Evolutionary conservation across 176 grass and related monocot species (phyloP).

Genomic region (Cocos nucifera): DNA sequence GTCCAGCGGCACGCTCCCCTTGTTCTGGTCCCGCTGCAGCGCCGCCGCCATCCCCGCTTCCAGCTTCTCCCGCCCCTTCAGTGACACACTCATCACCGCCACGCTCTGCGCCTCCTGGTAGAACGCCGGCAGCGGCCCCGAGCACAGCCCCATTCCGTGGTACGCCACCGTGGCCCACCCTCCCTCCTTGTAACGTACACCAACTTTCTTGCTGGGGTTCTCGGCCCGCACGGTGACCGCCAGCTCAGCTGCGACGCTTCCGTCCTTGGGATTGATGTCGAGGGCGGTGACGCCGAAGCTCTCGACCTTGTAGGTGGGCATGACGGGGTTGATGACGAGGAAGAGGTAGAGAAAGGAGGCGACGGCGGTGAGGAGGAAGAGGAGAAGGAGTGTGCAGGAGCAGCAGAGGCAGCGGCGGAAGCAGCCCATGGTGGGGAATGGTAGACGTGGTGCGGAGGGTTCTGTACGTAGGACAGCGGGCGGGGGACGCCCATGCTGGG

Average conservation of each 20-base stretch:
- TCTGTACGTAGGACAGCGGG: too few relatives aligned
- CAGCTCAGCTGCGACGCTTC: not conserved
- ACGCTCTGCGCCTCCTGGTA: constrained; percentile 7
- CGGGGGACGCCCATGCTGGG: too few relatives aligned
- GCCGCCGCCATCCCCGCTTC: not conserved
- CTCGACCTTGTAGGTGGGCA: constrained; percentile 16
- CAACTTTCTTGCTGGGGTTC: constrained; percentile 25
- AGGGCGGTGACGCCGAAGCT: constrained; percentile 3
- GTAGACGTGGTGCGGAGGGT: not conserved
- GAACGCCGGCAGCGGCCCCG: constrained; percentile 10
- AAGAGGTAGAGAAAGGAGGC: not conserved
- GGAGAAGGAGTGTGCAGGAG: constrained; percentile 2
- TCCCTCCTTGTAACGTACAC: constrained; percentile 8
- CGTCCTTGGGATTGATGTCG: constrained; percentile 7
- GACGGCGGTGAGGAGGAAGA: constrained; percentile 5
- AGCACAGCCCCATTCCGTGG: constrained; percentile 4
- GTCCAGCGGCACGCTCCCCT: not conserved
- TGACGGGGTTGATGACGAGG: constrained; percentile 8
- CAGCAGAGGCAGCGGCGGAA: constrained; percentile 1
- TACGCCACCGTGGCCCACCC: constrained; percentile 3
- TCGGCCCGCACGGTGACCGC: constrained; percentile 11
- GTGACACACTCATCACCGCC: constrained; percentile 8
- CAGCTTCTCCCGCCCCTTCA: constrained; percentile 7
- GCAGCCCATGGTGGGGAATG: not conserved
- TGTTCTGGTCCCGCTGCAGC: not conserved